phyloP scores from a whole-genome alignment of 805 yeast genomes.

The Saccharomycopsis lassenensis region DNA sequence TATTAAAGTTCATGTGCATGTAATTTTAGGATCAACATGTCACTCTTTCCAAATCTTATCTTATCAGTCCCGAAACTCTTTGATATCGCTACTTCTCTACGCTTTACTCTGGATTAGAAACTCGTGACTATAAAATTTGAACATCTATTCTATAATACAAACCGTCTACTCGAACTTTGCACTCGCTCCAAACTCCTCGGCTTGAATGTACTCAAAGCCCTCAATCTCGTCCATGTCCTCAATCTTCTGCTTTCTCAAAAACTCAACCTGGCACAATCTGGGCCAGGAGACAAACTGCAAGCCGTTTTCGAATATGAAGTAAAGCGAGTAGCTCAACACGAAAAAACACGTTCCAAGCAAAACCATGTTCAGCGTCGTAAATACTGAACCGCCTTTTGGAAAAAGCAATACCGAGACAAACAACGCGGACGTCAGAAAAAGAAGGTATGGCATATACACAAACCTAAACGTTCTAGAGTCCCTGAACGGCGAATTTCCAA shows the following conservation, averaged over 20 bases:
- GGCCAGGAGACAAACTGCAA: conserved; percentile 96
- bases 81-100: too few species aligned
- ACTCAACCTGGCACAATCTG: conserved; percentile 51
- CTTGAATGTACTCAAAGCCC: conserved; percentile 16
- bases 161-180: too few species aligned
- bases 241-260: conserved; percentile 25
- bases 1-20: too few species aligned
- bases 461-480: conserved; percentile 49
- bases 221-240: conserved; percentile 12
- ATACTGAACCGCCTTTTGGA: conserved; percentile 10
- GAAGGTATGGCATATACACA: conserved; percentile 71
- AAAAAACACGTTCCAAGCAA: conserved; percentile 11
- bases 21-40: too few species aligned
- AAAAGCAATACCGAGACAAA: conserved; percentile 26
- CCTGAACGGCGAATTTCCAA: conserved; percentile 42
- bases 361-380: conserved; percentile 9
- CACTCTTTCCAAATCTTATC: too few species aligned
- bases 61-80: too few species aligned
- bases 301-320: conserved; percentile 46
- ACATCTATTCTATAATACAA: too few species aligned
- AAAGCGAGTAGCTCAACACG: conserved; percentile 25
- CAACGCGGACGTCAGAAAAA: conserved; percentile 63
- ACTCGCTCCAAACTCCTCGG: too few species aligned
- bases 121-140: too few species aligned
- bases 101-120: too few species aligned